These are phyloP conservation scores for Penicillium herquei DNA, from an alignment of 495 filamentous ascomycete genomes.

Conservation along the genomic window DNA sequence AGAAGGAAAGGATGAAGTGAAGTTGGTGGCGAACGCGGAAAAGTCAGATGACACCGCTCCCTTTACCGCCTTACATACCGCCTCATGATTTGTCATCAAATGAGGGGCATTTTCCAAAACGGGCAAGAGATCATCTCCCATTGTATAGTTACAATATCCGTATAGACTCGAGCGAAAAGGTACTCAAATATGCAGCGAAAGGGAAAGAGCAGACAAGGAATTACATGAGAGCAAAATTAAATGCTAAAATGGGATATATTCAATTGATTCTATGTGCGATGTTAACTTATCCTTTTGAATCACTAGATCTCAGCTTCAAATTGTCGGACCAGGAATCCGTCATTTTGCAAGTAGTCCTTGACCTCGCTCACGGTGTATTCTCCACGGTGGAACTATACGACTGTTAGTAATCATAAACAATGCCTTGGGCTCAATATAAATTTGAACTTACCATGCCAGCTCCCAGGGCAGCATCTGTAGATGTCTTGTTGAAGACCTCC, in stretches of 20 bases:
- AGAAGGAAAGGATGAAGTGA: slow-evolving; percentile 4
- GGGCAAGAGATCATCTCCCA: too few species aligned
- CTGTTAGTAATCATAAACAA: slow-evolving; percentile 11
- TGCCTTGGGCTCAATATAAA: neutral
- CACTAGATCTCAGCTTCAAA: slow-evolving; percentile 55
- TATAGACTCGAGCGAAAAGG: too few species aligned
- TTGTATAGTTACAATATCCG: too few species aligned
- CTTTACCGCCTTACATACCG: slow-evolving; percentile 2
- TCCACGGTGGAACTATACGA: slow-evolving; percentile 75
- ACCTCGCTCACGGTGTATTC: slow-evolving; percentile 95
- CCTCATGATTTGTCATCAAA: neutral
- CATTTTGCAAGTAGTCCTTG: slow-evolving; percentile 74
- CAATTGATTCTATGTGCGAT: too few species aligned
- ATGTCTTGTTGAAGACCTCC: slow-evolving; percentile 83
- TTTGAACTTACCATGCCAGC: slow-evolving; percentile 76
- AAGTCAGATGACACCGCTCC: slow-evolving; percentile 23
- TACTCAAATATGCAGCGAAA: too few species aligned
- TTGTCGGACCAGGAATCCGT: slow-evolving; percentile 71
- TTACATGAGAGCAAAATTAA: too few species aligned
- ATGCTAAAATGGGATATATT: too few species aligned
- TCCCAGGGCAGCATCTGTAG: slow-evolving; percentile 87
- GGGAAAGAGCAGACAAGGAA: too few species aligned
- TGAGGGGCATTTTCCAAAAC: slow-evolving; percentile 1
- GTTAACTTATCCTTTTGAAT: neutral
- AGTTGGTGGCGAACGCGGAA: slow-evolving; percentile 18